A percentile compares a stretch with the other conserved stretches of the same genome.
Evolutionary conservation across 805 yeast genomes (phyloP).

Genomic region (Candida namnaoensis): DNA sequence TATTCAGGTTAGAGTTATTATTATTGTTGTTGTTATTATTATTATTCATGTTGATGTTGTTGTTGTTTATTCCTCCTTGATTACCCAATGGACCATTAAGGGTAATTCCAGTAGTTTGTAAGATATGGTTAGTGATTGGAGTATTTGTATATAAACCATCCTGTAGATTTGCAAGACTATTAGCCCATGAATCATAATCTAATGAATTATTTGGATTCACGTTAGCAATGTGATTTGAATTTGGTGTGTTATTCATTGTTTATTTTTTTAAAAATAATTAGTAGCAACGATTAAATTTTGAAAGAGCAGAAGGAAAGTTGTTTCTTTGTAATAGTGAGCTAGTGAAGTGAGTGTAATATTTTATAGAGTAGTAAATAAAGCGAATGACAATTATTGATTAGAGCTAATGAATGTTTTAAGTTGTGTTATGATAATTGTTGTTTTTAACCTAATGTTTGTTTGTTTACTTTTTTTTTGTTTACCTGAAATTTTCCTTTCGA

Average conservation of each 20-base stretch:
- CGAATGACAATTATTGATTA: too few relatives aligned
- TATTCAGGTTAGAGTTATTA: background rate
- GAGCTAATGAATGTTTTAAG: too few relatives aligned
- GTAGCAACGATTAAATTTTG: too few relatives aligned
- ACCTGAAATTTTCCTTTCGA: too few relatives aligned
- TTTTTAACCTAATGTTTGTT: too few relatives aligned
- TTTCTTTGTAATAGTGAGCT: too few relatives aligned
- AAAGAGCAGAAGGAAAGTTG: too few relatives aligned
- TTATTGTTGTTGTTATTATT: background rate
- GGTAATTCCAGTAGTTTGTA: background rate
- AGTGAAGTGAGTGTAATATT: too few relatives aligned
- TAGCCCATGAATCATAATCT: slow-evolving; percentile 20
- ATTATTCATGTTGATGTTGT: background rate
- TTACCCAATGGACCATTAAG: slow-evolving; percentile 1
- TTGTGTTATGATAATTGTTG: too few relatives aligned
- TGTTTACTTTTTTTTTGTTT: too few relatives aligned
- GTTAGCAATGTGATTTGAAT: background rate
- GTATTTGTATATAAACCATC: slow-evolving; percentile 18
- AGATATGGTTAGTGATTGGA: slow-evolving; percentile 14
- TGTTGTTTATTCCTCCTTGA: background rate
- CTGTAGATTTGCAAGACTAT: slow-evolving; percentile 14
- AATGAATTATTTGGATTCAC: slow-evolving; percentile 9
- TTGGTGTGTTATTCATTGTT: background rate
- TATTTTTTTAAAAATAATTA: background rate
- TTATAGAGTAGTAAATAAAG: too few relatives aligned